phyloP scores from a whole-genome alignment of 306 rosid genomes.

The Hippophae gyantsensis region DNA sequence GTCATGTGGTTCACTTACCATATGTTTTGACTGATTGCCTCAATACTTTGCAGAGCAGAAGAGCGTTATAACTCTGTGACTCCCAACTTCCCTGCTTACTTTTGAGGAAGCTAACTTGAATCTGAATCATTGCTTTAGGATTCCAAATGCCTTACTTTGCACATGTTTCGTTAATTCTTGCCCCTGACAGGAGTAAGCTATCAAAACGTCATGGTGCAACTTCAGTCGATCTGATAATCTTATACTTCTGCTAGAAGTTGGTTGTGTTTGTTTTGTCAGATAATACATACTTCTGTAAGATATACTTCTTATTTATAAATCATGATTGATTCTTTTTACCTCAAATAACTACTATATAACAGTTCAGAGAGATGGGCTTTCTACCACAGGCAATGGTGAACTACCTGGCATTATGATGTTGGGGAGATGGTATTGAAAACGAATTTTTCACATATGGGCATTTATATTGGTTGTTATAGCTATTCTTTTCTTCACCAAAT shows the following conservation, averaged over 20 bases:
- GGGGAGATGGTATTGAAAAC: conserved; percentile 97
- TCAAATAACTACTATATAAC: conserved; percentile 20
- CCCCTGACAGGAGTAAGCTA: conserved; percentile 91
- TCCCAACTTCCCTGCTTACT: neutral
- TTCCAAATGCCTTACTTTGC: conserved; percentile 69
- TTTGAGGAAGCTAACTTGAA: conserved; percentile 12
- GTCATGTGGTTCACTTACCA: neutral
- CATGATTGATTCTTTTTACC: conserved; percentile 12
- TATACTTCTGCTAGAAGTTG: neutral
- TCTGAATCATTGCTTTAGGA: conserved; percentile 39
- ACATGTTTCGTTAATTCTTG: conserved; percentile 91
- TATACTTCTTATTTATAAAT: neutral
- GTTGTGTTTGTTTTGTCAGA: too few species aligned
- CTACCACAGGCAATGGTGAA: conserved; percentile 85
- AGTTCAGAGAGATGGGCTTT: conserved; percentile 98
- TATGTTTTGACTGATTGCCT: conserved; percentile 1
- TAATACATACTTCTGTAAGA: neutral
- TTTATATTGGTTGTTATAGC: conserved; percentile 48
- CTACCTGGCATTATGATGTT: conserved; percentile 89
- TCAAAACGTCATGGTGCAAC: conserved; percentile 98
- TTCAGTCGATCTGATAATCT: conserved; percentile 78
- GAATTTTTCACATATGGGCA: conserved; percentile 70
- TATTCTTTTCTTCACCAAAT: neutral
- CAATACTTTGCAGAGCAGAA: conserved; percentile 53
- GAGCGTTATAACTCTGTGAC: conserved; percentile 36